Conservation (phyloP, 139 green algal species). For the Closterium sp. region DNA sequence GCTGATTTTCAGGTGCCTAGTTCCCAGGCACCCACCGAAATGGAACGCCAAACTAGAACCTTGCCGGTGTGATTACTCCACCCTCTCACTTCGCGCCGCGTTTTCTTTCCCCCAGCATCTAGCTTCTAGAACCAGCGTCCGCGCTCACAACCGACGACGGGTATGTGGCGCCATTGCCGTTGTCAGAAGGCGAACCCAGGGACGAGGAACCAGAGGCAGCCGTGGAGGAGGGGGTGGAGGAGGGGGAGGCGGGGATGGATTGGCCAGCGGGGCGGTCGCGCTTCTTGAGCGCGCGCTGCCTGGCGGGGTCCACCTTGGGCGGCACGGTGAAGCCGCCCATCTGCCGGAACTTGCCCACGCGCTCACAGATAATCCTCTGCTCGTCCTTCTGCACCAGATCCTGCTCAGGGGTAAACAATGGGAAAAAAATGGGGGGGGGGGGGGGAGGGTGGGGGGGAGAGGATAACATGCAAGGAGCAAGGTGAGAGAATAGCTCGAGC, state of each 20-base stretch:
- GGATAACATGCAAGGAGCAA: background rate
- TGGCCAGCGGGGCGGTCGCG: background rate
- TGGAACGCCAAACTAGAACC: too few species aligned
- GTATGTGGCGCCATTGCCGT: background rate
- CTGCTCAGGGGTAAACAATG: background rate
- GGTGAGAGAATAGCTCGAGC: too few species aligned
- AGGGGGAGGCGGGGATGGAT: background rate
- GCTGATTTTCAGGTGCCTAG: background rate
- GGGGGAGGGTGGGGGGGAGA: background rate
- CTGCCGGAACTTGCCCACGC: background rate
- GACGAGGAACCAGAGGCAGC: background rate
- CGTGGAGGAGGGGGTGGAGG: background rate
- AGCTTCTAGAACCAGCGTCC: background rate
- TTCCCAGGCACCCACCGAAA: too few species aligned
- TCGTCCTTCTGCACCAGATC: background rate
- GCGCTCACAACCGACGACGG: background rate
- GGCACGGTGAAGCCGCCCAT: background rate
- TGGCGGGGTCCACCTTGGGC: background rate
- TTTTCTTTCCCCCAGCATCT: background rate
- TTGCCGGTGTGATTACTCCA: too few species aligned
- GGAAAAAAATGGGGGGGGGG: too few species aligned
- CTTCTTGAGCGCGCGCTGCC: background rate
- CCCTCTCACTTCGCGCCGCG: background rate
- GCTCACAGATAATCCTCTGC: background rate
- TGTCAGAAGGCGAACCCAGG: background rate